phyloP scores from a whole-genome alignment of 2,329 filamentous ascomycete species.

The Dryadomyces quercus-mongolicae region DNA sequence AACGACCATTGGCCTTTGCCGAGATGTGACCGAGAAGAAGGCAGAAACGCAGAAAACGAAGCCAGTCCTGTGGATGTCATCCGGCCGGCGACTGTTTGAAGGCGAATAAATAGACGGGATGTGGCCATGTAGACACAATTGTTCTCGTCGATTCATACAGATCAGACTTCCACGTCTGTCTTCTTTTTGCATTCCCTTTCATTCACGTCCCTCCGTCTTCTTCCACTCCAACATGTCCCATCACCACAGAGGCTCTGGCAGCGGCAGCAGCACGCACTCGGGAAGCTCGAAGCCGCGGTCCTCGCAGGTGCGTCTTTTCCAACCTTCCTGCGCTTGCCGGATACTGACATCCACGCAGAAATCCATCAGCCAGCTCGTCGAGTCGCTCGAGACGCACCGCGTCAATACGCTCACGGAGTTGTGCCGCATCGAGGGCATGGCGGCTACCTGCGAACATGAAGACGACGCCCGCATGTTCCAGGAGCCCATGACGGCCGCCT shows the following conservation, averaged over 20 bases:
- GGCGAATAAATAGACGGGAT: constrained; percentile 15
- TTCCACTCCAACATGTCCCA: constrained; percentile 13
- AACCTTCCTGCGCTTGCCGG: no score
- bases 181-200: no score
- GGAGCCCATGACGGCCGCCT: constrained; percentile 56
- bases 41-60: no score
- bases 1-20: not conserved
- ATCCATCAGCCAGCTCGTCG: constrained; percentile 40
- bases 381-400: constrained; percentile 52
- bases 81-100: not conserved
- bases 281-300: constrained; percentile 16
- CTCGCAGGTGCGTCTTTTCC: constrained; percentile 17
- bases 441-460: constrained; percentile 43
- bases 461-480: constrained; percentile 47
- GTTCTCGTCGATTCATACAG: no score
- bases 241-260: constrained; percentile 9
- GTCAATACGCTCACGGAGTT: constrained; percentile 64
- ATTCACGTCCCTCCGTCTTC: no score
- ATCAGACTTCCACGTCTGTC: no score
- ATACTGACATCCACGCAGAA: constrained; percentile 16
- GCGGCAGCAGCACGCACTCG: constrained; percentile 7
- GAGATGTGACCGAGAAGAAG: no score
- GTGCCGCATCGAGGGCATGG: constrained; percentile 56
- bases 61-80: no score
- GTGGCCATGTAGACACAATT: no score